Percentiles rank a stretch among this genome's conserved stretches.
Conservation (phyloP, 495 filamentous ascomycete species). For the Penicillium flavigenum region DNA sequence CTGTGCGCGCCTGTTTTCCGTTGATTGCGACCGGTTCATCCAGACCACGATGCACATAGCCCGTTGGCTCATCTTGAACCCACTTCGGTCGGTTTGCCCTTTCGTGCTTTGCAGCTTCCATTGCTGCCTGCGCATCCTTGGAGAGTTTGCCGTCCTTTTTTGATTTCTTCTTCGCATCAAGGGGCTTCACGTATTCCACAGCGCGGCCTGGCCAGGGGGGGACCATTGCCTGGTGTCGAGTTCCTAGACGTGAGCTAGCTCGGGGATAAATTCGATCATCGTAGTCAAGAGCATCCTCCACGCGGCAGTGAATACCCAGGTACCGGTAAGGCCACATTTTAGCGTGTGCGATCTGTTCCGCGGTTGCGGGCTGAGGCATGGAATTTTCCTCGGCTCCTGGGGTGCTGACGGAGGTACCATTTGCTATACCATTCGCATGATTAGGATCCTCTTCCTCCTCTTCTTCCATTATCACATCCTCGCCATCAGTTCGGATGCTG, state of each 20-base stretch:
- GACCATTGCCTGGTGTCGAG: conserved; percentile 88
- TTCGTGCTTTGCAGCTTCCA: conserved; percentile 76
- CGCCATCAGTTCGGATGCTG: conserved; percentile 58
- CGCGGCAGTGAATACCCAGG: conserved; percentile 89
- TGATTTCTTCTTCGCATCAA: conserved; percentile 78
- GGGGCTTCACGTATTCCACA: conserved; percentile 84
- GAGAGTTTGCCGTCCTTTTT: conserved; percentile 70
- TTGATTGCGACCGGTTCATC: conserved; percentile 56
- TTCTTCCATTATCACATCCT: conserved; percentile 76
- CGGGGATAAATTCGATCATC: conserved; percentile 98
- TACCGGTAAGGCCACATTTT: conserved; percentile 97
- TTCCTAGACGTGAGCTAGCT: conserved; percentile 87
- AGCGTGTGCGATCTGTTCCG: conserved; percentile 87
- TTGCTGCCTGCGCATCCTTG: conserved; percentile 73
- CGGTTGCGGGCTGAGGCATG: conserved; percentile 68
- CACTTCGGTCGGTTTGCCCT: conserved; percentile 83
- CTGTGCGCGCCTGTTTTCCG: conserved; percentile 54
- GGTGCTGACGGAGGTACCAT: conserved; percentile 58
- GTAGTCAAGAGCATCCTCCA: conserved; percentile 95
- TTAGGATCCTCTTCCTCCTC: conserved; percentile 59
- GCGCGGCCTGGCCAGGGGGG: conserved; percentile 78
- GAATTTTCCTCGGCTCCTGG: conserved; percentile 53
- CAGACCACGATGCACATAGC: conserved; percentile 81
- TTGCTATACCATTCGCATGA: conserved; percentile 41
- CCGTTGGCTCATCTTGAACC: conserved; percentile 86